Conservation (phyloP, 2,329 filamentous ascomycete genomes). For the Microascus cirrosus region DNA sequence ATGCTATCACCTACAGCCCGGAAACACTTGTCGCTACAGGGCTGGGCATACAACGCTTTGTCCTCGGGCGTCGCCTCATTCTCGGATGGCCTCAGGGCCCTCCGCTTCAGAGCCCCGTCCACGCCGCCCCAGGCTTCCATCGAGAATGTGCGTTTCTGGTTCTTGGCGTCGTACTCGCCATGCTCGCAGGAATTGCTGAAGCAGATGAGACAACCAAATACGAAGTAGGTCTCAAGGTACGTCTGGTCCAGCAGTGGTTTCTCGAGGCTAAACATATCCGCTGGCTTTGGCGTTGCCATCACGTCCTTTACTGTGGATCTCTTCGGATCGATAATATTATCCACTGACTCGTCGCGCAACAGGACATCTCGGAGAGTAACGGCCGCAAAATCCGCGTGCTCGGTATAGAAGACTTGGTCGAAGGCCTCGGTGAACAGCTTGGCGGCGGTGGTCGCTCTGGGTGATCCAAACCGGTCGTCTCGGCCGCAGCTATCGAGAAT, state of each 20-base stretch:
- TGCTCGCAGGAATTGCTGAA: slow-evolving; percentile 51
- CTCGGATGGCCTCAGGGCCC: slow-evolving; percentile 4
- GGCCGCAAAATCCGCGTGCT: slow-evolving; percentile 19
- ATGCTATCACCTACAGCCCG: background rate
- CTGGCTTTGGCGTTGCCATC: slow-evolving; percentile 16
- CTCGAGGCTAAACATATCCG: slow-evolving; percentile 16
- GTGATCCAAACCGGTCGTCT: slow-evolving; percentile 23
- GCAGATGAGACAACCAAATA: slow-evolving; percentile 47
- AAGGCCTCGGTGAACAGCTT: slow-evolving; percentile 46
- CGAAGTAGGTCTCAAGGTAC: slow-evolving; percentile 38
- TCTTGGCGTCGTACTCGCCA: slow-evolving; percentile 44
- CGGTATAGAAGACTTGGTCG: slow-evolving; percentile 36
- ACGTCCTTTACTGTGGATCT: slow-evolving; percentile 34
- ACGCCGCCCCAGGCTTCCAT: slow-evolving; percentile 20
- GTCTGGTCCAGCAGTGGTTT: slow-evolving; percentile 14
- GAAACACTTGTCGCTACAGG: slow-evolving; percentile 6
- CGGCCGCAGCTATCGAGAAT: slow-evolving; percentile 36
- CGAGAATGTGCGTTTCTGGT: slow-evolving; percentile 41
- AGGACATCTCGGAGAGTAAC: slow-evolving; percentile 41
- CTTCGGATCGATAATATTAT: slow-evolving; percentile 41
- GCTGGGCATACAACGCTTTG: slow-evolving; percentile 4
- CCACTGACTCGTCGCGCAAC: slow-evolving; percentile 39
- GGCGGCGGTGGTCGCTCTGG: slow-evolving; percentile 29
- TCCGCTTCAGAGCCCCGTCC: slow-evolving; percentile 3
- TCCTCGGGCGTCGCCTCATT: slow-evolving; percentile 1